These are phyloP conservation scores for Agaricales sp. DNA, from an alignment of 1,284 basidiomycete species.

Conservation along the genomic window DNA sequence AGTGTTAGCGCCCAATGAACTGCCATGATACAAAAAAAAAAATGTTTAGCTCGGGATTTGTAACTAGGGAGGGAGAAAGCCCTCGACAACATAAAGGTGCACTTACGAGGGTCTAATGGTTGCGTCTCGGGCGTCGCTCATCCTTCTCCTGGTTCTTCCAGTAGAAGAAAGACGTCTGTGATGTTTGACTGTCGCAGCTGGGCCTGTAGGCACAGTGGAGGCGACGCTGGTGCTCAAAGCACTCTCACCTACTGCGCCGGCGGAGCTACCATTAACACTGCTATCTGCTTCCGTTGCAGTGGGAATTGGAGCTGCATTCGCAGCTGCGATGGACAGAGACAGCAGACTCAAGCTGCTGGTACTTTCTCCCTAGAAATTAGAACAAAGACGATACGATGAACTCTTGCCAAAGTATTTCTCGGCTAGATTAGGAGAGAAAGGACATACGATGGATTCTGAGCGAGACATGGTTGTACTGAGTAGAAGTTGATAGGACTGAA, in stretches of 20 bases:
- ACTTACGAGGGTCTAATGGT: conserved; percentile 62
- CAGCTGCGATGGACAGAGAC: conserved; percentile 54
- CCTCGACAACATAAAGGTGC: conserved; percentile 7
- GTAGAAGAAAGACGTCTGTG: conserved; percentile 61
- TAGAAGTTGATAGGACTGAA: conserved; percentile 1
- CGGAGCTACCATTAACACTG: conserved; percentile 8
- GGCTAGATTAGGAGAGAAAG: neutral
- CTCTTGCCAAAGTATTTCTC: neutral
- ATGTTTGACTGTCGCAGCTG: conserved; percentile 32
- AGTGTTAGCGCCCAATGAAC: conserved; percentile 32
- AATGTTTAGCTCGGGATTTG: conserved; percentile 3
- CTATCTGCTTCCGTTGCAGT: conserved; percentile 14
- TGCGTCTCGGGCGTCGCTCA: conserved; percentile 70
- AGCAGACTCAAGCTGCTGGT: conserved; percentile 35
- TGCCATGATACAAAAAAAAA: conserved; percentile 23
- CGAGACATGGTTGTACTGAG: conserved; percentile 1
- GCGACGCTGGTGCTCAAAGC: conserved; percentile 11
- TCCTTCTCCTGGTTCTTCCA: conserved; percentile 52
- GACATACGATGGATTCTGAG: conserved; percentile 8
- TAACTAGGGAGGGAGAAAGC: conserved; percentile 8
- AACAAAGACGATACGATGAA: too few species aligned
- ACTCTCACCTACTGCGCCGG: conserved; percentile 9
- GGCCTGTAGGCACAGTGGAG: conserved; percentile 19
- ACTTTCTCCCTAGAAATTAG: conserved; percentile 7
- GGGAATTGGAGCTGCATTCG: conserved; percentile 36